Evolutionary conservation across 176 grass and related monocot genomes (phyloP).

Genomic region (Hordeum marinum): DNA sequence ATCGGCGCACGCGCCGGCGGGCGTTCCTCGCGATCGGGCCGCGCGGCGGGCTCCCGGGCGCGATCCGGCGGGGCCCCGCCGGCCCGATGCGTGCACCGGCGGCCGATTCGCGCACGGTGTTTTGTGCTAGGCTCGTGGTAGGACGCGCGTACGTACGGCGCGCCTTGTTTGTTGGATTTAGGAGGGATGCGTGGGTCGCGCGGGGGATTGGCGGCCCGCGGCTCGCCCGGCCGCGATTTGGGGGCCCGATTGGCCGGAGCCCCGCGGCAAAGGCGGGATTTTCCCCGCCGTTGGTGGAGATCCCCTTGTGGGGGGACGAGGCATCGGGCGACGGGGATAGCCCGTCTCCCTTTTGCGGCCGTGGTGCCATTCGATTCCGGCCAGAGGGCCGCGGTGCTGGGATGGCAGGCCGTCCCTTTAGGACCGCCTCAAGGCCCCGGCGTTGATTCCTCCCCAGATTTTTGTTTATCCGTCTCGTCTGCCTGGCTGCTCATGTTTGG

Average conservation of each 20-base stretch:
- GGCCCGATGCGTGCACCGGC: conserved; percentile 3
- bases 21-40: conserved; percentile 6
- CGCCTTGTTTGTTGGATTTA: not conserved
- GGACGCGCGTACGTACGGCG: no score
- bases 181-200: not conserved
- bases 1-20: not conserved
- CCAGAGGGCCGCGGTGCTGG: conserved; percentile 10
- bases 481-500: not conserved
- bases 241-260: not conserved
- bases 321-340: conserved; percentile 30
- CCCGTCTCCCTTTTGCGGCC: not conserved
- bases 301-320: not conserved
- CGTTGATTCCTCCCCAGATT: not conserved
- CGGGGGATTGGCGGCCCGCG: not conserved
- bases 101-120: conserved; percentile 6
- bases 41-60: not conserved
- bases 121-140: not conserved
- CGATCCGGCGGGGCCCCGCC: conserved; percentile 3
- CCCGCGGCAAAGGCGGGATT: conserved; percentile 30
- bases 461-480: conserved; percentile 2
- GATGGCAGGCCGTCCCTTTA: conserved; percentile 26
- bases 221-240: not conserved
- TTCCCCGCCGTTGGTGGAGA: conserved; percentile 22
- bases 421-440: not conserved
- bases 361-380: conserved; percentile 38